Evolutionary conservation across 2,329 filamentous ascomycete species (phyloP), one percentile per base, ranked within the genome.

Genomic region (Botryotinia narcissicola): DNA sequence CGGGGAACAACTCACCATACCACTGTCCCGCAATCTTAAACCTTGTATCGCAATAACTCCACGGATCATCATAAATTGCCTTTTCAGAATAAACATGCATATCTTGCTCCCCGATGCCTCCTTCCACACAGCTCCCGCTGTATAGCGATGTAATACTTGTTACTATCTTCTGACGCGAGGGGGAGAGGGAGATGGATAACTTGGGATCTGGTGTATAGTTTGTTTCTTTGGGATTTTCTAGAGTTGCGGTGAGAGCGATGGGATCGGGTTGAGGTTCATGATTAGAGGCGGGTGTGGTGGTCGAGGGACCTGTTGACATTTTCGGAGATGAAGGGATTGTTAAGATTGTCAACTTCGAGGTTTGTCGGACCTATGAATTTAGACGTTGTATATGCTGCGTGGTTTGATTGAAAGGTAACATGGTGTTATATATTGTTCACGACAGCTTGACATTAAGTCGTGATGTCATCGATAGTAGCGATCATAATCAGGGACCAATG

Each of bases 11-110:
- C 57, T 62, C 42, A 75, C 73, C 74, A 75, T 84, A 86, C 84
- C 85, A 87, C 76, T 87, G 84, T 12, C 85, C 84, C 2, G 84
- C 84, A 73, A 87, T 86, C 76, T 86, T 87, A 74, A 85, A 86
- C 70, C 84, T 78, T 0, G 83, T 86, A 77, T 87, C 84, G 75
- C 84, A 86, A 75, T 84, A 86, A 74, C 83, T 84, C 78, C 82
- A 85, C 1, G 84, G 83, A 75, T 86, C 84, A 71, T 86, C 84
- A 74, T 86, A 85, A 37, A 86, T 79, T 2, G 83, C 80, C 68
- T 84, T 81, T 60, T 82, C 80, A 4, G 83, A 83, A 75, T 86
- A 87, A 1, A 86, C 85, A 61, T 81, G 79, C 83, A 87, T 86
- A 75, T 87, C 84, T 20, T 84, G 78, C 10, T 51, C 63, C 8